A percentile compares a stretch with the other conserved stretches of the same genome.
Conservation (phyloP, 306 rosid genomes). For the Quercus agrifolia region DNA sequence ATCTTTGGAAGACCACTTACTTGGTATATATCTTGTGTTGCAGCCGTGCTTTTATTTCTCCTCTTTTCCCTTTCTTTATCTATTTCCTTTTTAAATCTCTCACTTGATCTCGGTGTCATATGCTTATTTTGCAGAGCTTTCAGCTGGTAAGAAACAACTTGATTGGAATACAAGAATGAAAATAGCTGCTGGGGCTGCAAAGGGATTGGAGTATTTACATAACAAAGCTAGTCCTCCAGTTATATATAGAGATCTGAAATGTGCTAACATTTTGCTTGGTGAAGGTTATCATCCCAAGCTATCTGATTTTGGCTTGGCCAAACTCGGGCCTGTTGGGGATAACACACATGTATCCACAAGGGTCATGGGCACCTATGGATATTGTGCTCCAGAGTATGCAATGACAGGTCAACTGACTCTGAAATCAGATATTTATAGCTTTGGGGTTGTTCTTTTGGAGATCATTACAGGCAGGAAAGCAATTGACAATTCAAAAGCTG, state of each 20-base stretch:
- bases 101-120: conserved; percentile 5
- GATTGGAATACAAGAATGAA: conserved; percentile 94
- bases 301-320: conserved; percentile 94
- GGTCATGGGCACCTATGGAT: conserved; percentile 94
- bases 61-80: not conserved
- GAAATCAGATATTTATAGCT: conserved; percentile 95
- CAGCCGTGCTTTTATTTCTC: not conserved
- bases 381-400: conserved; percentile 95
- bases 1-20: conserved; percentile 88
- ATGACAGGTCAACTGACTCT: conserved; percentile 88
- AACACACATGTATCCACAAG: conserved; percentile 93
- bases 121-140: conserved; percentile 55
- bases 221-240: conserved; percentile 97
- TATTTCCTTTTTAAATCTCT: not conserved
- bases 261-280: conserved; percentile 89
- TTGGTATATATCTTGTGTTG: conserved; percentile 43
- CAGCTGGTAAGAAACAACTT: conserved; percentile 64
- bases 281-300: conserved; percentile 84
- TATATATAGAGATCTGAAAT: conserved; percentile 85
- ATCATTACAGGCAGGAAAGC: conserved; percentile 93
- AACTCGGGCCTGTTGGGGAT: conserved; percentile 94
- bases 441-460: conserved; percentile 93
- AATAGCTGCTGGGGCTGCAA: conserved; percentile 91
- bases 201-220: conserved; percentile 84
- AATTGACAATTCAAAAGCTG: conserved; percentile 68